Conservation (phyloP, 257 asterid species). For the Osmanthus fragrans region DNA sequence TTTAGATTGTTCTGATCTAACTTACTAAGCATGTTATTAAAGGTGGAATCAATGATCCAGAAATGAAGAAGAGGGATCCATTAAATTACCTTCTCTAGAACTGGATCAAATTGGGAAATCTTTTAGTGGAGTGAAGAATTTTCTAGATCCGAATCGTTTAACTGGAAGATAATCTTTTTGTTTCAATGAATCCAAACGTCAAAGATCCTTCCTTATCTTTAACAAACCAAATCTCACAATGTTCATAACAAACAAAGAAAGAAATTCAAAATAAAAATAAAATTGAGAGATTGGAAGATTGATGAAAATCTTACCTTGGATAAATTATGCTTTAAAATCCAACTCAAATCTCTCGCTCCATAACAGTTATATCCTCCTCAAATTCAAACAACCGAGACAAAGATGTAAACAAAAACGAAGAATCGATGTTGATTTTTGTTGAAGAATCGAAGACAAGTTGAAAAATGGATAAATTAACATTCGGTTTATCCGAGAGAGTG, state of each 20-base stretch:
- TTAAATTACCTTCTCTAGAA: not conserved
- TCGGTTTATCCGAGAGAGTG: slow-evolving; percentile 48
- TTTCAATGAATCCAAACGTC: slow-evolving; percentile 38
- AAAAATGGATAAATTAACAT: slow-evolving; percentile 34
- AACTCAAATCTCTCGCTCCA: slow-evolving; percentile 31
- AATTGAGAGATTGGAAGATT: not conserved
- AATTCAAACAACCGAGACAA: not conserved
- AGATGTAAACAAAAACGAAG: not conserved
- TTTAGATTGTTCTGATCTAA: not conserved
- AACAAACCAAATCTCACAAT: slow-evolving; percentile 35
- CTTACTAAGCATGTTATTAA: not conserved
- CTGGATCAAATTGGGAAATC: slow-evolving; percentile 36
- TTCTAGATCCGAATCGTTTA: slow-evolving; percentile 37
- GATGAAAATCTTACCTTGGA: slow-evolving; percentile 33
- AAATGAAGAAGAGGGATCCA: not conserved
- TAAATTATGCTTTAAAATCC: slow-evolving; percentile 14
- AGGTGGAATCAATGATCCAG: not conserved
- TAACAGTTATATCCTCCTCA: too few species aligned
- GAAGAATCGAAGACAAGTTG: not conserved
- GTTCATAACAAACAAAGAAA: not conserved
- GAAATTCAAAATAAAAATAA: not conserved
- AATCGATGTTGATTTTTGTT: not conserved
- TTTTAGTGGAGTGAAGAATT: slow-evolving; percentile 6
- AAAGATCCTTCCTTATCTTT: slow-evolving; percentile 35
- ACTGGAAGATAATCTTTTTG: slow-evolving; percentile 1